Base-by-base conservation (phyloP, 169 alveolate species). In the Fabrea salina region DNA sequence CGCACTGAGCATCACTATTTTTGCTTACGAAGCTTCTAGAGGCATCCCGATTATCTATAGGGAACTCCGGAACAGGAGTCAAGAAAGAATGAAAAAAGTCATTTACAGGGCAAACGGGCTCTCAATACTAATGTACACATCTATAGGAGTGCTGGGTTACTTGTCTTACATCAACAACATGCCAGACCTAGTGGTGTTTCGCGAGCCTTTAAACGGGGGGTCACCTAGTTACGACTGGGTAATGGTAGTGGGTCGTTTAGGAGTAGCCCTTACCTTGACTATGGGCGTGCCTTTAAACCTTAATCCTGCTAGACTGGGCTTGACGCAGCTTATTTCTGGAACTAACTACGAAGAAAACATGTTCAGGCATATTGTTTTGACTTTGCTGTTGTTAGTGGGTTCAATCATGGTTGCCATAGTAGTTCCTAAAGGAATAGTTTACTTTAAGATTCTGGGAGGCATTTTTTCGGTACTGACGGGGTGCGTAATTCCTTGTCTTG, bases 1-100 rank as follows among this genome's bases (percentile, higher is more conserved):
- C 68, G 27, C 68, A n/a, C n/a, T 56, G 27, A 56, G 68, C 68
- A 56, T 56, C n/a, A 56, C 37, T 56, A n/a, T 56, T 27, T 56
- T 56, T 56, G 37, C 27, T 27, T 56, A 56, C 27, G 68, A 56
- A 35, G n/a, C 68, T 22, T 56, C 68, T n/a, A 56, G 68, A 56
- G 68, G 19, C 19, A 56, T 56, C 37, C 68, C 68, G n/a, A 56
- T 56, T 27, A 56, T 56, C 27, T 56, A 56, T 56, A n/a, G 25
- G 16, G 68, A 56, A 27, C 68, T 56, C 37, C 11, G 25, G 19
- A 56, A 27, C 16, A 22, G 37, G 25, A 22, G 2, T 27, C 13
- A 27, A 1, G 16, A 56, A n/a, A 56, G 68, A 3, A 56, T 56
- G 68, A 22, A 27, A 25, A 56, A 56, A 27, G 68, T 56, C 13